Evolutionary conservation across 2,329 filamentous ascomycete species (phyloP), one percentile per base, ranked within the genome.

Genomic region (Ophiostoma angusticollis): DNA sequence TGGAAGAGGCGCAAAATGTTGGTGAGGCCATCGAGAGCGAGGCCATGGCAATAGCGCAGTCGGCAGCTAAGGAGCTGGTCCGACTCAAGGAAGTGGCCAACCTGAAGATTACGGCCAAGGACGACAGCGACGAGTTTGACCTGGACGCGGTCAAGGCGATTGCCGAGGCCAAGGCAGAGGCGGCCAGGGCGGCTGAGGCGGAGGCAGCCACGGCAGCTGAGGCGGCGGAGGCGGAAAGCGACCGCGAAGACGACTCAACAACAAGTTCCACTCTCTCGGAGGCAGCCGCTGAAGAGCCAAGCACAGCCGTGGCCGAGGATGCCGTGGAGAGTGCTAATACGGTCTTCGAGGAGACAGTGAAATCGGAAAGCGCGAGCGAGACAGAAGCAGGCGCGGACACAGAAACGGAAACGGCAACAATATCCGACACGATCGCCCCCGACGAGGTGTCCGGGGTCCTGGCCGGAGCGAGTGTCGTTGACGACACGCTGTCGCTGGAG

Each of bases 61-160:
- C 74, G 23, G 79, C 86, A 14, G 89, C 87, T 13, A 78, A 76
- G 51, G 84, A 96, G 55, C 70, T 98, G 19, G 70, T 68, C 24
- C 71, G 79, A 30, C 65, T 98, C 23, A 94, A 91, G 68, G 77
- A 87, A 47, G 81, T 91, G 42, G 83, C 81, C 7, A 70, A 70
- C 43, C 93, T 81, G 79, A 96, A 96, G 63, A 72, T 94, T 29
- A 67, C 70, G 27, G 78, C 83, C 7, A 63, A 69, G 25, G 89
- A 96, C 55, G 63, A 70, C 3, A 79, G 74, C 11, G 78, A 91
- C 37, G 78, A 93, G 54, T 96, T 93, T 52, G 78, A 80, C 34
- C 76, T 72, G 32, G 78, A 78, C 36, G 63, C 63, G 13, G 71
- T 81, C 51, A 72, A 75, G 36, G 61, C 68, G 9, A 70, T 72